Base-by-base conservation (phyloP, 306 rosid genomes). In the Corylus heterophylla region DNA sequence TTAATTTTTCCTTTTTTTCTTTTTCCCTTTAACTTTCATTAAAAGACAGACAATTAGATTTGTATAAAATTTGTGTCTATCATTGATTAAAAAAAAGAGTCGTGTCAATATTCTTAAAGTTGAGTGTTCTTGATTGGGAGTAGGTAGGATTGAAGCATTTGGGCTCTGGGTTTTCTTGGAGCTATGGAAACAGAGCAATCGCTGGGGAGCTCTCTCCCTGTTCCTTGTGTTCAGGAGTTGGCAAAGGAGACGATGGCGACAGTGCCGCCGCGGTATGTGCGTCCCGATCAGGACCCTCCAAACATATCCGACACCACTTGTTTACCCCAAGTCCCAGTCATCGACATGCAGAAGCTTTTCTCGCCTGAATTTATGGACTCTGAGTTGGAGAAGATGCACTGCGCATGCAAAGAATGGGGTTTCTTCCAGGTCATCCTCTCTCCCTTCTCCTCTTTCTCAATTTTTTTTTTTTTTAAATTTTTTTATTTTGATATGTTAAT, bases 351-450 rank as follows among this genome's bases (percentile, higher is more conserved):
- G 20, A 85, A 77, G 61, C 61, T 89, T 73, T 54, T 83, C 4
- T 71, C 79, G 10, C 64, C 56, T 61, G 82, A 85, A 59, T 16
- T 27, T 9, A 48, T 56, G 64, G 69, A 27, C 7, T 44, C 71
- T 55, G 89, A 87, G 74, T 59, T 89, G 71, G 50, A 81, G 12
- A 85, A 77, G 67, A 35, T 89, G 18, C 84, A 89, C 61, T 44
- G 20, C 17, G 90, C 90, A 14, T 85, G 91, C 84, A 80, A 78
- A 59, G 66, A 88, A 5, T 86, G 90, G 92, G 88, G 89, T 17
- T 86, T 83, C 55, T 89, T 87, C 68, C 89, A 89, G 89, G 90
- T 87, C 44, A 47, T 37, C 35, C 35, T 31, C 35, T 31, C 35
- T 31, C 2, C 35, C 35, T 12, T 55, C 35, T 67, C 50, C 16